Conservation (phyloP, 495 filamentous ascomycete genomes). For the Penicillium mononematosum region DNA sequence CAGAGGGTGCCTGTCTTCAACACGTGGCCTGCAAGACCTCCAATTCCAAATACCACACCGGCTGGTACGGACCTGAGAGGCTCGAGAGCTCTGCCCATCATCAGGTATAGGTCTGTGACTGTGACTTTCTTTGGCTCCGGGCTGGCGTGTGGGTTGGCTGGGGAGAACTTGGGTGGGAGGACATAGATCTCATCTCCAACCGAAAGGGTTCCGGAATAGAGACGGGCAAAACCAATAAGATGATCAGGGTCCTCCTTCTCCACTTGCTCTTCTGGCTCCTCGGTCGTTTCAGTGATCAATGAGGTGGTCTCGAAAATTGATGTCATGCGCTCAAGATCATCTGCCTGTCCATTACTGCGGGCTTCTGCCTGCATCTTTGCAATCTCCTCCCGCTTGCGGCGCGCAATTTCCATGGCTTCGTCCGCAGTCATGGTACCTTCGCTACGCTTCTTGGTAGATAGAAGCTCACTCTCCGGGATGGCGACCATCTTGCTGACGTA, state of each 20-base stretch:
- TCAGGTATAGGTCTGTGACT: conserved; percentile 85
- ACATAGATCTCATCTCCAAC: conserved; percentile 92
- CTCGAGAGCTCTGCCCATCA: conserved; percentile 93
- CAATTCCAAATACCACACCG: conserved; percentile 95
- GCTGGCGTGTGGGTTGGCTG: conserved; percentile 68
- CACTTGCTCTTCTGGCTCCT: conserved; percentile 42
- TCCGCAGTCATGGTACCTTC: conserved; percentile 73
- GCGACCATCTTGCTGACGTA: conserved; percentile 99
- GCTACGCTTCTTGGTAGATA: conserved; percentile 66
- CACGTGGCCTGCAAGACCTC: conserved; percentile 84
- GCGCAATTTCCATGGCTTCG: conserved; percentile 81
- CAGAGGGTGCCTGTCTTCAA: conserved; percentile 94
- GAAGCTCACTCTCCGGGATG: conserved; percentile 85
- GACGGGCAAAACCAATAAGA: conserved; percentile 89
- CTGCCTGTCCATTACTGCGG: conserved; percentile 37
- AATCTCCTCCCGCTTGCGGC: conserved; percentile 86
- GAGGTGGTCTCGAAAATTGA: conserved; percentile 52
- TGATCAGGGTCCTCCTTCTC: conserved; percentile 70
- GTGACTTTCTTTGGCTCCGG: conserved; percentile 81
- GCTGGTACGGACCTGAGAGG: conserved; percentile 81
- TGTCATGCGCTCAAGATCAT: conserved; percentile 47
- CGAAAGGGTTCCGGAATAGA: conserved; percentile 86
- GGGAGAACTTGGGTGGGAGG: conserved; percentile 85
- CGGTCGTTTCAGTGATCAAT: conserved; percentile 45
- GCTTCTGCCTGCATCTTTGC: conserved; percentile 67